Evolutionary conservation across 345 rosid species (phyloP).

Genomic region (Pugionium cornutum): DNA sequence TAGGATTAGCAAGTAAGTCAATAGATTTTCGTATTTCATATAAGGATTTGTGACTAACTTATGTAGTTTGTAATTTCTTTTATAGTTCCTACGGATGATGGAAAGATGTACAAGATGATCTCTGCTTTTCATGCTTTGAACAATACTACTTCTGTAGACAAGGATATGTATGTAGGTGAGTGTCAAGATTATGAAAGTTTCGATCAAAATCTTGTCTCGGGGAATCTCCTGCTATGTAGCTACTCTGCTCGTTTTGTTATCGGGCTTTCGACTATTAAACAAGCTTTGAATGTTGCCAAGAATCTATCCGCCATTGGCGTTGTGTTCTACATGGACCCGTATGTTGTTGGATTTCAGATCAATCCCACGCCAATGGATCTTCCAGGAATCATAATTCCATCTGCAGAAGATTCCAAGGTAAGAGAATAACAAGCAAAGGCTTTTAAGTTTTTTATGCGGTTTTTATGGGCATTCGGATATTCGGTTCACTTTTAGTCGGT

Average conservation of each 20-base stretch:
- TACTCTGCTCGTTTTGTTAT: conserved; percentile 87
- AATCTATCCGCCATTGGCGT: conserved; percentile 86
- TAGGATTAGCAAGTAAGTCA: conserved; percentile 83
- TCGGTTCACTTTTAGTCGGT: no score
- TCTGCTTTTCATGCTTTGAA: conserved; percentile 75
- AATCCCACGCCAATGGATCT: conserved; percentile 82
- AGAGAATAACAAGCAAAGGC: background rate
- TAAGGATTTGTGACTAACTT: conserved; percentile 8
- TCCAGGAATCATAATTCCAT: conserved; percentile 86
- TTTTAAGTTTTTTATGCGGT: background rate
- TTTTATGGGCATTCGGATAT: background rate
- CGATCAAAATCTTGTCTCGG: conserved; percentile 54
- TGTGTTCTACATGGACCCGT: conserved; percentile 91
- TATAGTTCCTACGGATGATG: conserved; percentile 62
- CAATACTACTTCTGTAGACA: conserved; percentile 53
- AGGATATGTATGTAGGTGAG: conserved; percentile 84
- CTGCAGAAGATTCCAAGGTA: conserved; percentile 88
- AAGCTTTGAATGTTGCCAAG: conserved; percentile 71
- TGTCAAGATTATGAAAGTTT: conserved; percentile 76
- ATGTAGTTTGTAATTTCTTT: conserved; percentile 7
- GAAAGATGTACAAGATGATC: conserved; percentile 57
- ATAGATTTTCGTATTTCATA: background rate
- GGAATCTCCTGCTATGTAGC: conserved; percentile 80
- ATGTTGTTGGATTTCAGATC: conserved; percentile 81
- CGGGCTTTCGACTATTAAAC: conserved; percentile 83